Evolutionary conservation across 352 stramenopile species (phyloP).

Genomic region (Phytophthora pistaciae): DNA sequence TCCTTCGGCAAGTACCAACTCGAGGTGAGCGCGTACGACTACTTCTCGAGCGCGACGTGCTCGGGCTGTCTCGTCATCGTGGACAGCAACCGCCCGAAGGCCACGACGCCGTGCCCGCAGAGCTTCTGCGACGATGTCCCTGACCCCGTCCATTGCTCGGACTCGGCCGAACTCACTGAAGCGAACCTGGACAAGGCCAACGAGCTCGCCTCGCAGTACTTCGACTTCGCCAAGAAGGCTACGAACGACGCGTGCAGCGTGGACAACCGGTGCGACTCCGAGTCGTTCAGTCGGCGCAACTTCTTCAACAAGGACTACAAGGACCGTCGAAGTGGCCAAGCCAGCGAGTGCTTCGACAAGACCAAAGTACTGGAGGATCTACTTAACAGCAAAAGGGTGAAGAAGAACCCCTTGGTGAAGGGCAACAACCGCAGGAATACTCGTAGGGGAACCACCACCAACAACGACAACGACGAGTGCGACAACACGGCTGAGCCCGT

Average conservation of each 20-base stretch:
- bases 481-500: slow-evolving; percentile 46
- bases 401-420: slow-evolving; percentile 49
- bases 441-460: neutral
- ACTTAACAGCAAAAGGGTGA: slow-evolving; percentile 19
- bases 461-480: slow-evolving; percentile 5
- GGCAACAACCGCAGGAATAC: neutral
- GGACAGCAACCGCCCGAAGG: slow-evolving; percentile 54
- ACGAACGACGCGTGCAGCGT: slow-evolving; percentile 64
- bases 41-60: slow-evolving; percentile 48
- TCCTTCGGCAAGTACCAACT: slow-evolving; percentile 62
- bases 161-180: slow-evolving; percentile 34
- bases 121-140: slow-evolving; percentile 46
- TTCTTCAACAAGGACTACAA: slow-evolving; percentile 53
- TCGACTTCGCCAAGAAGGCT: slow-evolving; percentile 48
- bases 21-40: slow-evolving; percentile 58
- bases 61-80: slow-evolving; percentile 57
- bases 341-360: slow-evolving; percentile 46
- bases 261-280: slow-evolving; percentile 52
- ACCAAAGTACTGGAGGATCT: slow-evolving; percentile 36
- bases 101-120: slow-evolving; percentile 40
- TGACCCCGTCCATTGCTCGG: slow-evolving; percentile 7
- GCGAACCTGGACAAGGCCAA: slow-evolving; percentile 43
- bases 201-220: slow-evolving; percentile 38
- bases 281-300: slow-evolving; percentile 44
- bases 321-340: slow-evolving; percentile 16